Evolutionary conservation across 345 rosid species (phyloP), one percentile per base, ranked within the genome.

Genomic region (Ceriops tagal): DNA sequence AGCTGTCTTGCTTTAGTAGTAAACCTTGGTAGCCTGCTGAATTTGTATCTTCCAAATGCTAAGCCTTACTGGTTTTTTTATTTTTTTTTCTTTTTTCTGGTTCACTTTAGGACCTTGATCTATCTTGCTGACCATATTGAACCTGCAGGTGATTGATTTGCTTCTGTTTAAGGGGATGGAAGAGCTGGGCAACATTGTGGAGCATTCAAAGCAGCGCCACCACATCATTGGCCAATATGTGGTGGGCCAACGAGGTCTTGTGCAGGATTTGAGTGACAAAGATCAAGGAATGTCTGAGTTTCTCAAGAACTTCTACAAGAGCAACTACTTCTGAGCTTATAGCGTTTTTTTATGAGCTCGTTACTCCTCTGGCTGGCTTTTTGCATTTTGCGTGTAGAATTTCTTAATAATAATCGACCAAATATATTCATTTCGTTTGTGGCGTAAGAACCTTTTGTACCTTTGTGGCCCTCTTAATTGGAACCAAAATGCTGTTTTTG

Each of bases 161-260:
- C 86, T 93, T 69, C 82, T 93, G n/a, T 88, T 91, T 79, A 93
- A 93, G 78, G 98, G 92, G 57, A 85, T 77, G 88, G 98, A 93
- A 83, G 98, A 93, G 78, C 86, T 93, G 70, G 80, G 75, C 75
- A 91, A 93, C 74, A 78, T 93, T 10, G 75, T 71, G 30, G 96
- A 89, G 80, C 98, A 93, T 70, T 92, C 96, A n/a, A 93, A 93
- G 85, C 98, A 93, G 86, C 93, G 98, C 69, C 98, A 91, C 74
- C 98, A 93, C 79, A 78, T 93, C 34, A 88, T 93, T 30, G 98
- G 98, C 34, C 97, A 91, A 65, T 93, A 93, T 58, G 96, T 93
- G 30, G 71, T 86, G 8, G 92, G 96, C 67, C 72, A 34, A 34
- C 83, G 77, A 65, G 96, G 93, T 70, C 91, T 88, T 22, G 83